Evolutionary conservation across 116 monocot genomes (phyloP), one percentile per base, ranked within the genome.

Genomic region (Iris pallida): DNA sequence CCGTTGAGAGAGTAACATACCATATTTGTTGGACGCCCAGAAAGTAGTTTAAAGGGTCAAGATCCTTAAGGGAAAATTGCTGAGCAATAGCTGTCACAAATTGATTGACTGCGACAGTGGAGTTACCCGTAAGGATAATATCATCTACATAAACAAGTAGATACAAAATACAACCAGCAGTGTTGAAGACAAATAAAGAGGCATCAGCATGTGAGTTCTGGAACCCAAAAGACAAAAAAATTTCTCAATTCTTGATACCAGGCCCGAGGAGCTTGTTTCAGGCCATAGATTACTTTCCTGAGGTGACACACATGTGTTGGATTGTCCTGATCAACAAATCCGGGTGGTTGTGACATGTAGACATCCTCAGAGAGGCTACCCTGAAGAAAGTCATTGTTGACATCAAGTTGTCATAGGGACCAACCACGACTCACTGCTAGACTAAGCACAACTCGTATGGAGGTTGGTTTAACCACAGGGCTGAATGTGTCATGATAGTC

Each of bases 401-500:
- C 5, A 30, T 30, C 30, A 3, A 30, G 30, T 30, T 30, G 30
- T 30, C 30, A 3, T 30, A 30, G 30, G 30, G 30, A 30, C 30
- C 30, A 30, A 3, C 30, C 30, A 30, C 30, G 30, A 30, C 30
- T 30, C 30, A 30, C 30, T 18, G 19, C 59, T 9, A 59, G 20
- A 18, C 14, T 4, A 6, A 59, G 7, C 1, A 59, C 9, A 8
- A 59, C 2, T 4, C 19, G 6, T 6, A 59, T 30, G 2, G 59
- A 30, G 4, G 59, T n/a, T 11, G 17, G 20, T 30, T 59, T 59
- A 1, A 18, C 59, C 0, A 59, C 19, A 4, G 18, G 30, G 13
- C 59, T 59, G 20, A 59, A 59, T 0, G 47, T 40, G 40, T 60
- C 60, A 60, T 7, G 19, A 51, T 65, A 65, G 45, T 65, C 18